Evolutionary conservation across 2,329 filamentous ascomycete genomes (phyloP).

Genomic region (Sporothrix mexicana): DNA sequence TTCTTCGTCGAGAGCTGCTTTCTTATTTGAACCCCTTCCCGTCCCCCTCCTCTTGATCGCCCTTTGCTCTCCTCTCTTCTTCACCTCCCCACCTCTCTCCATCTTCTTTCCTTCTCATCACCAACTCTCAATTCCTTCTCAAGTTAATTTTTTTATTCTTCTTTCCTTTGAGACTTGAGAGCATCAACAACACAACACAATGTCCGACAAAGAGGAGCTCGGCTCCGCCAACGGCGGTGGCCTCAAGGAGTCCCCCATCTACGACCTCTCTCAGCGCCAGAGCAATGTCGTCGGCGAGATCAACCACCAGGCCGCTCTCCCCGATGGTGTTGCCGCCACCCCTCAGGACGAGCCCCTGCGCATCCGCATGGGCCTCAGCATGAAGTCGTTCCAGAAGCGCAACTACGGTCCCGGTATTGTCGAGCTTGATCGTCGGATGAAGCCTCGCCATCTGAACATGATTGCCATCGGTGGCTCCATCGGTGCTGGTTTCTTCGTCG

Average conservation of each 20-base stretch:
- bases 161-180: background rate
- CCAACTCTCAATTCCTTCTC: background rate
- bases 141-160: background rate
- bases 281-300: conserved; percentile 25
- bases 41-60: conserved; percentile 23
- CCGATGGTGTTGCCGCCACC: conserved; percentile 27
- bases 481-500: conserved; percentile 67
- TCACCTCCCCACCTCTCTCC: conserved; percentile 4
- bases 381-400: conserved; percentile 52
- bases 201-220: conserved; percentile 34
- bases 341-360: conserved; percentile 42
- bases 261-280: conserved; percentile 11
- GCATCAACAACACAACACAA: conserved; percentile 8
- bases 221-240: background rate
- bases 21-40: conserved; percentile 28
- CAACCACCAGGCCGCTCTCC: background rate
- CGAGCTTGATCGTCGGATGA: conserved; percentile 47
- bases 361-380: conserved; percentile 51
- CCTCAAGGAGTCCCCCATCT: conserved; percentile 17
- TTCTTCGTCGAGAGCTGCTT: background rate
- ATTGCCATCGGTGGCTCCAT: conserved; percentile 55
- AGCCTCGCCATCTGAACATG: conserved; percentile 40
- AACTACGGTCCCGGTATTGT: conserved; percentile 46
- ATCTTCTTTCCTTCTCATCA: background rate
- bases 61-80: conserved; percentile 6